These are phyloP conservation scores for Suillus ampliporus DNA, from an alignment of 768 basidiomycete species.

Conservation along the genomic window DNA sequence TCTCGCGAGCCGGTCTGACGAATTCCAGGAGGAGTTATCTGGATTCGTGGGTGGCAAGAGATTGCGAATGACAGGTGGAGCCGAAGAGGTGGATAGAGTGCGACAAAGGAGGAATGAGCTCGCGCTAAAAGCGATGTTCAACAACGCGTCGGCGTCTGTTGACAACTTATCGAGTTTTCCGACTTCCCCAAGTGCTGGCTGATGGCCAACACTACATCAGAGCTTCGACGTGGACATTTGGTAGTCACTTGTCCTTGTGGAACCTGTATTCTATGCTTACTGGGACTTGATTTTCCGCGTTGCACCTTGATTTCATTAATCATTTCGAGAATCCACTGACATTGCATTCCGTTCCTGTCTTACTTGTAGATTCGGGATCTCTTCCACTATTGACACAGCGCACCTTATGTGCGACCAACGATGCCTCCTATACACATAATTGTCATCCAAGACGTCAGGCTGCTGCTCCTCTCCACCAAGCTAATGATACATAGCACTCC, in stretches of 20 bases:
- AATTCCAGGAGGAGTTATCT: conserved; percentile 80
- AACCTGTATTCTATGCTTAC: background rate
- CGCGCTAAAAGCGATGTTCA: conserved; percentile 91
- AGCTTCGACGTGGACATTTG: background rate
- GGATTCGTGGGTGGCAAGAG: conserved; percentile 90
- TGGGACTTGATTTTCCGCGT: conserved; percentile 4
- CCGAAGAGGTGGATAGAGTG: conserved; percentile 88
- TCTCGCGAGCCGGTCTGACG: conserved; percentile 73
- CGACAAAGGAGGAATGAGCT: conserved; percentile 84
- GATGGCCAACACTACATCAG: background rate
- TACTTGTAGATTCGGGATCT: background rate
- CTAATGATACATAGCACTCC: conserved; percentile 8
- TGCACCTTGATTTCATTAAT: conserved; percentile 5
- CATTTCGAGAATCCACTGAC: background rate
- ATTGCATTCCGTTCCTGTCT: background rate
- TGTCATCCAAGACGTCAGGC: background rate
- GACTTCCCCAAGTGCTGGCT: background rate
- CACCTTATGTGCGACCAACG: background rate
- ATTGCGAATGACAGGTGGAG: conserved; percentile 94
- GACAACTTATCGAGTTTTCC: background rate
- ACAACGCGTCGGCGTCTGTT: conserved; percentile 16
- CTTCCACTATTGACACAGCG: background rate
- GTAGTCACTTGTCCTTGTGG: background rate
- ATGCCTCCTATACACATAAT: background rate
- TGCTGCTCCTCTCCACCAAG: background rate